These are phyloP conservation scores for Aspergillus hiratsukae DNA, from an alignment of 2,329 filamentous ascomycete genomes.

Conservation along the genomic window DNA sequence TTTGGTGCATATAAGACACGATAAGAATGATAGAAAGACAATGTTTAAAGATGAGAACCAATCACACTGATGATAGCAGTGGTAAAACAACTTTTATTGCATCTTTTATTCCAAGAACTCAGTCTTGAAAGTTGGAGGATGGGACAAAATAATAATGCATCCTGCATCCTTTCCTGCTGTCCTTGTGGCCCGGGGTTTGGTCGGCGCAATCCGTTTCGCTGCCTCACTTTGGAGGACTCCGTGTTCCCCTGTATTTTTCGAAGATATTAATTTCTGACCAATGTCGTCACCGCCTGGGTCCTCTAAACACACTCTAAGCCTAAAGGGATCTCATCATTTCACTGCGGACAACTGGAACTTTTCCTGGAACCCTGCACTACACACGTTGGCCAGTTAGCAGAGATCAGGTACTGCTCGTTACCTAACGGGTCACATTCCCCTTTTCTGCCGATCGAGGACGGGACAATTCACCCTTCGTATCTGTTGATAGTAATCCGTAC, in stretches of 20 bases:
- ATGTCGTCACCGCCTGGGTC: background rate
- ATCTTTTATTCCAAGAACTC: background rate
- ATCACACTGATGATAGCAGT: background rate
- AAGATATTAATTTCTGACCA: background rate
- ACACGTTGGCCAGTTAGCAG: background rate
- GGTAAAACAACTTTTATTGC: background rate
- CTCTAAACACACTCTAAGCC: background rate
- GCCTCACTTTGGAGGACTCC: constrained; percentile 29
- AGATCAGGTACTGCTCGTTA: background rate
- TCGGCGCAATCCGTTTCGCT: constrained; percentile 33
- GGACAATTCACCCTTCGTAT: background rate
- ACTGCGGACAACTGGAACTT: background rate
- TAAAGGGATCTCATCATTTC: background rate
- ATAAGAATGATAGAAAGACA: background rate
- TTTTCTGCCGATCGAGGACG: background rate
- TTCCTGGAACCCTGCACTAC: background rate
- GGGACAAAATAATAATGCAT: constrained; percentile 1
- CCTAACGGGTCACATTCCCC: background rate
- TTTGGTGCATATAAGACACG: background rate
- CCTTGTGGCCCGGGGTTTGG: constrained; percentile 20
- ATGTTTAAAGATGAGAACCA: background rate
- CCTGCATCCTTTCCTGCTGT: background rate
- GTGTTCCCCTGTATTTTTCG: constrained; percentile 2
- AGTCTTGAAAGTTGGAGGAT: background rate
- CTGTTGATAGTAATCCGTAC: too few relatives aligned